Evolutionary conservation across 495 filamentous ascomycete genomes (phyloP).

Genomic region (Apiosordaria backusii): DNA sequence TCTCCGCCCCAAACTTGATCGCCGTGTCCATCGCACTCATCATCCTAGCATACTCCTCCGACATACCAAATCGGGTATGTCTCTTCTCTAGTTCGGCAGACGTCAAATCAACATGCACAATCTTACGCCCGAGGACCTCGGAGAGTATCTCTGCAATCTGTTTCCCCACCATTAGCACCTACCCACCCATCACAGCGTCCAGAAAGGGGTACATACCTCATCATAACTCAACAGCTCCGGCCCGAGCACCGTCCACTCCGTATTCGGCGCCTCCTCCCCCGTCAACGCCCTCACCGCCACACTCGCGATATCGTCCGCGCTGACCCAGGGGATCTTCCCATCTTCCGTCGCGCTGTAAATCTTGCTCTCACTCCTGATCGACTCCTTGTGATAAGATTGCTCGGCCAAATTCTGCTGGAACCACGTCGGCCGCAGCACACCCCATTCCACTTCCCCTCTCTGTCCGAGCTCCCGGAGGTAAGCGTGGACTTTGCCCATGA

Average conservation of each 20-base stretch:
- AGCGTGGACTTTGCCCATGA: slow-evolving; percentile 37
- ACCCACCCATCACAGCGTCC: not conserved
- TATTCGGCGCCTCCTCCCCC: slow-evolving; percentile 38
- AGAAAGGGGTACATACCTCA: slow-evolving; percentile 39
- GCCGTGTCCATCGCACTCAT: slow-evolving; percentile 37
- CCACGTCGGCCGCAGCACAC: slow-evolving; percentile 43
- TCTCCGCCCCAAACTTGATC: slow-evolving; percentile 38
- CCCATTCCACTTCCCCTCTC: slow-evolving; percentile 41
- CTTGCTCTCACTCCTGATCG: slow-evolving; percentile 41
- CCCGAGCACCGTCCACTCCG: slow-evolving; percentile 45
- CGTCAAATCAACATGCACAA: slow-evolving; percentile 45
- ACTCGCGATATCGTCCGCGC: slow-evolving; percentile 46
- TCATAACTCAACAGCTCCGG: slow-evolving; percentile 44
- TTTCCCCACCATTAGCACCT: not conserved
- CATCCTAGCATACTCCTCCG: slow-evolving; percentile 33
- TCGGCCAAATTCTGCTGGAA: slow-evolving; percentile 41
- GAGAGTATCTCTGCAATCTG: slow-evolving; percentile 44
- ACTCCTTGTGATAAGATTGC: slow-evolving; percentile 26
- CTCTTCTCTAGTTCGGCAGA: slow-evolving; percentile 29
- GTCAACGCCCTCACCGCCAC: slow-evolving; percentile 45
- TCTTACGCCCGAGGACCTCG: slow-evolving; percentile 36
- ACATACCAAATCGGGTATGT: slow-evolving; percentile 28
- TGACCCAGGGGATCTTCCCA: slow-evolving; percentile 48
- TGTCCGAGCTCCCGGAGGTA: slow-evolving; percentile 39
- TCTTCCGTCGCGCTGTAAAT: slow-evolving; percentile 44